Evolutionary conservation across 345 rosid genomes (phyloP).

Genomic region (Acer negundo): DNA sequence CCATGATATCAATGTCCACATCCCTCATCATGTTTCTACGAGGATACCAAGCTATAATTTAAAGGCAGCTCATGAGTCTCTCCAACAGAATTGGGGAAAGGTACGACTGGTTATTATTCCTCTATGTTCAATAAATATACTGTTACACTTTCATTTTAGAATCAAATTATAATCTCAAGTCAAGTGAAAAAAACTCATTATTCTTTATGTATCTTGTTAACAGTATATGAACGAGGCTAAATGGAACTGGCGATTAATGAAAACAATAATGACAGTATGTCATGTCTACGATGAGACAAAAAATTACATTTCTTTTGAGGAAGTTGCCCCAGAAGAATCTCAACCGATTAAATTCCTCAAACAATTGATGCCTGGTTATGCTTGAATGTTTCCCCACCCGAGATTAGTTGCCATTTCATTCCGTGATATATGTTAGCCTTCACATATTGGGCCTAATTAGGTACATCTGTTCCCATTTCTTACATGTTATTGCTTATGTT

Average conservation of each 20-base stretch:
- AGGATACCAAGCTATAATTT: conserved; percentile 91
- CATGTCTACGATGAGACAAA: conserved; percentile 74
- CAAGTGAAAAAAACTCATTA: not conserved
- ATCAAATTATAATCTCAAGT: not conserved
- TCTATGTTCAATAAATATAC: not conserved
- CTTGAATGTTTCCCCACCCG: conserved; percentile 31
- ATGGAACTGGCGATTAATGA: conserved; percentile 95
- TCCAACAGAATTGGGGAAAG: conserved; percentile 95
- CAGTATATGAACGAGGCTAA: conserved; percentile 86
- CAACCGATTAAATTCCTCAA: conserved; percentile 70
- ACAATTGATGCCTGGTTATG: conserved; percentile 71
- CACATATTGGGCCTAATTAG: conserved; percentile 24
- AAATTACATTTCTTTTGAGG: conserved; percentile 70
- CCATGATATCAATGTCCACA: conserved; percentile 84
- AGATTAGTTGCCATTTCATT: conserved; percentile 18
- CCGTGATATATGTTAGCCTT: conserved; percentile 21
- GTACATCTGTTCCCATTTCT: conserved; percentile 22
- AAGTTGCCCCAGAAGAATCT: conserved; percentile 72
- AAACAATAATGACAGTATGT: conserved; percentile 87
- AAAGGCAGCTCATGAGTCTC: conserved; percentile 67
- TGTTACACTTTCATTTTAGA: not conserved
- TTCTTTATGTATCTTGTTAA: conserved; percentile 11
- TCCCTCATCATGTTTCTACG: conserved; percentile 76
- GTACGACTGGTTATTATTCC: conserved; percentile 29
- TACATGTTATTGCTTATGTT: not conserved